These are phyloP conservation scores for Acanthamoeba rhysodes DNA, from an alignment of 208 protist species.

Conservation along the genomic window DNA sequence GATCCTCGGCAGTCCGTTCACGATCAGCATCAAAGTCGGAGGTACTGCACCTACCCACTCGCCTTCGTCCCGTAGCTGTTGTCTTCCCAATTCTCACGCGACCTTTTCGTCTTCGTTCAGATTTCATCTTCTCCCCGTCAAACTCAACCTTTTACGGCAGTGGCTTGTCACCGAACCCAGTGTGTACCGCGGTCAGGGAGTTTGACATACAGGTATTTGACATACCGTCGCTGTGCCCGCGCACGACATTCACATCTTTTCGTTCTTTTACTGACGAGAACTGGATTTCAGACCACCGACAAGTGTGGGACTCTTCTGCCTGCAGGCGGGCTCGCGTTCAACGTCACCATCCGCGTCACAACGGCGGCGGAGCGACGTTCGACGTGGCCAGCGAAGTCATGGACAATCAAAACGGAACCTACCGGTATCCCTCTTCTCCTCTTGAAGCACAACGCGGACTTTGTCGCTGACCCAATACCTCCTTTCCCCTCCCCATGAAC, in stretches of 20 bases:
- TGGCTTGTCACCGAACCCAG: conserved; percentile 6
- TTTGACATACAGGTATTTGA: conserved; percentile 60
- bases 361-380: neutral
- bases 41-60: neutral
- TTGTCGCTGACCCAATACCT: neutral
- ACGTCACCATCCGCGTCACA: neutral
- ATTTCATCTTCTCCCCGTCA: conserved; percentile 27
- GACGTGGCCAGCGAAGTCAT: neutral
- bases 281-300: neutral
- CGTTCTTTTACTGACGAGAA: neutral
- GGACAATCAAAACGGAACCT: conserved; percentile 71
- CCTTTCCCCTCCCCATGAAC: neutral
- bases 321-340: conserved; percentile 15
- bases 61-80: neutral
- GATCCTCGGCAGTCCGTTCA: conserved; percentile 56
- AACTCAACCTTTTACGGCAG: conserved; percentile 47
- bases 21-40: conserved; percentile 18
- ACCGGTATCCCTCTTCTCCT: neutral
- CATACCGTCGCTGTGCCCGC: neutral
- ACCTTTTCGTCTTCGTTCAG: neutral
- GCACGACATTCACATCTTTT: neutral
- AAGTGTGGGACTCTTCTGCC: neutral
- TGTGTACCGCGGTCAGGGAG: conserved; percentile 53
- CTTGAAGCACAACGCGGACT: no score
- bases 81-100: neutral